Percentiles rank a stretch among this genome's conserved stretches.
Evolutionary conservation across 495 filamentous ascomycete species (phyloP).

Genomic region (Thozetella sp.): DNA sequence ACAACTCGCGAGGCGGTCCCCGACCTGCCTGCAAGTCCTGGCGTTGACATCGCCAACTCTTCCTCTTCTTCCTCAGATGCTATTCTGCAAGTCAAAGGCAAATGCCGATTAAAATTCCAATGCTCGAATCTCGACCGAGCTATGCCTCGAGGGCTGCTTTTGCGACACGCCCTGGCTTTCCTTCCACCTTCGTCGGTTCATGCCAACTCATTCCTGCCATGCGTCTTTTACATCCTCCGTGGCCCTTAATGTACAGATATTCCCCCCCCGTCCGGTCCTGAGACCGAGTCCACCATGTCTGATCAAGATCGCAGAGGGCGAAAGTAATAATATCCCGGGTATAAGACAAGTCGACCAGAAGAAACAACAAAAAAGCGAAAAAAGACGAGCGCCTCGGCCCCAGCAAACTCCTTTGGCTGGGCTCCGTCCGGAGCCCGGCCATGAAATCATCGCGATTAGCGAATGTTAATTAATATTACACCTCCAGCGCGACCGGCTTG

Average conservation of each 20-base stretch:
- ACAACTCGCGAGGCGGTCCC: no score
- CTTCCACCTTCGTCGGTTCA: not conserved
- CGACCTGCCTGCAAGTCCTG: not conserved
- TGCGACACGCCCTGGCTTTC: not conserved
- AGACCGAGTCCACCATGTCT: slow-evolving; percentile 2
- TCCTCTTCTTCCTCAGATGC: not conserved
- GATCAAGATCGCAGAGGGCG: slow-evolving; percentile 1
- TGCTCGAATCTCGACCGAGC: not conserved
- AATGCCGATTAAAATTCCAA: not conserved
- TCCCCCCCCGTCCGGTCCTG: not conserved
- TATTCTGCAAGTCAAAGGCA: not conserved
- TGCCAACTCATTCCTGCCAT: no score
- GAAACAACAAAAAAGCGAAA: slow-evolving; percentile 12
- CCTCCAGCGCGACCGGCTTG: slow-evolving; percentile 30
- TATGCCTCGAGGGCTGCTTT: not conserved
- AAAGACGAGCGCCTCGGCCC: slow-evolving; percentile 1
- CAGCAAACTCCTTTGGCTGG: slow-evolving; percentile 8
- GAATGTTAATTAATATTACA: slow-evolving; percentile 25
- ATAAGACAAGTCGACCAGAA: slow-evolving; percentile 16
- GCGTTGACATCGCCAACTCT: not conserved
- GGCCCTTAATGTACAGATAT: slow-evolving; percentile 2
- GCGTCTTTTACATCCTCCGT: no score
- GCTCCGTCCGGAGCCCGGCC: no score
- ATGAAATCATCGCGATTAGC: no score
- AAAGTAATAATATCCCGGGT: slow-evolving; percentile 17